These are phyloP conservation scores for Auxenochlorella pyrenoidosa DNA, from an alignment of 139 green algal species.

Conservation along the genomic window DNA sequence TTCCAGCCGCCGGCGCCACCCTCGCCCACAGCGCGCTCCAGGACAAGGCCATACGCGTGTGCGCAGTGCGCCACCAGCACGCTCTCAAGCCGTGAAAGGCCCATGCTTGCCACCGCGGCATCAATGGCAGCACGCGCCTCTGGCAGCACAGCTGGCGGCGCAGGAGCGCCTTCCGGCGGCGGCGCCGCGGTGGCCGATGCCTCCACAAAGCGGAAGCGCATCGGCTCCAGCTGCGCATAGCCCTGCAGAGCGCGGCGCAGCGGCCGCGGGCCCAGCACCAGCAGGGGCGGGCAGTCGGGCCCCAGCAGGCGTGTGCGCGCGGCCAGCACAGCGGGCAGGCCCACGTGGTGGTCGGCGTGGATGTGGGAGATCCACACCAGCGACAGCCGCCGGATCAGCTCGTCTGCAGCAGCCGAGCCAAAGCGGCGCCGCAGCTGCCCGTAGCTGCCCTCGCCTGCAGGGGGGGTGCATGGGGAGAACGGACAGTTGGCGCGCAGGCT, in stretches of 20 bases:
- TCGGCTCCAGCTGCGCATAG: slow-evolving; percentile 70
- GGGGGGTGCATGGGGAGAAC: too few relatives aligned
- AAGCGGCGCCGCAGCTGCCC: slow-evolving; percentile 87
- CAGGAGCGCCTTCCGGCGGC: background rate
- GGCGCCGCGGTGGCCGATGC: background rate
- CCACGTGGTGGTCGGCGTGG: slow-evolving; percentile 98
- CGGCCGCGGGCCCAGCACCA: slow-evolving; percentile 84
- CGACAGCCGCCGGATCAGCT: slow-evolving; percentile 42
- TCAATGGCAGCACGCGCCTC: slow-evolving; percentile 19
- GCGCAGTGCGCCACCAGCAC: slow-evolving; percentile 79
- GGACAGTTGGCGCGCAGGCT: too few relatives aligned
- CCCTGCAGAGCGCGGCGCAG: slow-evolving; percentile 75
- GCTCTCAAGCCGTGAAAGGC: slow-evolving; percentile 68
- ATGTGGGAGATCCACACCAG: slow-evolving; percentile 96
- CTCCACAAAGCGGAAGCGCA: slow-evolving; percentile 77
- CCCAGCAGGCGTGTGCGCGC: slow-evolving; percentile 59
- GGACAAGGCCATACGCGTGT: slow-evolving; percentile 75
- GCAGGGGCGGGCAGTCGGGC: slow-evolving; percentile 60
- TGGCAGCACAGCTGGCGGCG: background rate
- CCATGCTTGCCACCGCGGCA: slow-evolving; percentile 46
- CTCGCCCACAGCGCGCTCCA: slow-evolving; percentile 52
- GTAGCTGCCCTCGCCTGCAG: slow-evolving; percentile 83
- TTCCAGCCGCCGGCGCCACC: slow-evolving; percentile 65
- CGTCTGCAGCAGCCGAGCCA: slow-evolving; percentile 46
- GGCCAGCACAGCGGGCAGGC: slow-evolving; percentile 74